Evolutionary conservation across 225 moss, liverwort and hornwort species (phyloP), one percentile per base, ranked within the genome.

Genomic region (Bryum argenteum): DNA sequence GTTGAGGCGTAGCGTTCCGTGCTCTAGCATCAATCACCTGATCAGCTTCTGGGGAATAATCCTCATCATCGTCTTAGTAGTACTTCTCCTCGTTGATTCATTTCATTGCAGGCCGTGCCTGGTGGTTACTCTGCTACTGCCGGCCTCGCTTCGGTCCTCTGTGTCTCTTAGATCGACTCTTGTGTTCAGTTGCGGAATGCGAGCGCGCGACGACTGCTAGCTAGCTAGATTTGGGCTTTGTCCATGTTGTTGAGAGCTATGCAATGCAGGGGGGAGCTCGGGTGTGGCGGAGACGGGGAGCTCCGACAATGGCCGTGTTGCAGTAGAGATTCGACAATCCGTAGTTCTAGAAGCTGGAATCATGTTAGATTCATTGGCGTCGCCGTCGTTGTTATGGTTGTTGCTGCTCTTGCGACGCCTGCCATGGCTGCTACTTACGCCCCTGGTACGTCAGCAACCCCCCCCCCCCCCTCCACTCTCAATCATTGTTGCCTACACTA

Each of bases 401-500:
- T 26, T 0, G 17, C 73, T 40, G 39, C 74, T 41, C 53, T 69
- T 43, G 41, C 54, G 51, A 44, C 70, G 1, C 80, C 84, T 52
- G 71, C 74, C 37, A 77, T 67, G 70, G 71, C 84, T 44, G 84
- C 84, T 67, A 63, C 59, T 69, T 84, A 84, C 67, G 70, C 80
- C 19, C 77, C 80, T 53, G 84, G 84, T 84, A 67, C 43, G 76
- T 76, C 45, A 62, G 20, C 47, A 33, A 18, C 18, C 21, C 53
- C 33, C 5, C 18, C 41, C 60, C 53, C 14, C 9, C 58, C 11
- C 67, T 9, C 45, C 48, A 33, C 33, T 33, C 33, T 33, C 33
- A 66, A 60, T 54, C 9, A 66, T 80, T 54, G 43, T 37, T 47
- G 15, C 38, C 58, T 61, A 42, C 75, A 53, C 52, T 26, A 20